Base-by-base conservation (phyloP, 495 filamentous ascomycete genomes). In the Aspergillus campestris region DNA sequence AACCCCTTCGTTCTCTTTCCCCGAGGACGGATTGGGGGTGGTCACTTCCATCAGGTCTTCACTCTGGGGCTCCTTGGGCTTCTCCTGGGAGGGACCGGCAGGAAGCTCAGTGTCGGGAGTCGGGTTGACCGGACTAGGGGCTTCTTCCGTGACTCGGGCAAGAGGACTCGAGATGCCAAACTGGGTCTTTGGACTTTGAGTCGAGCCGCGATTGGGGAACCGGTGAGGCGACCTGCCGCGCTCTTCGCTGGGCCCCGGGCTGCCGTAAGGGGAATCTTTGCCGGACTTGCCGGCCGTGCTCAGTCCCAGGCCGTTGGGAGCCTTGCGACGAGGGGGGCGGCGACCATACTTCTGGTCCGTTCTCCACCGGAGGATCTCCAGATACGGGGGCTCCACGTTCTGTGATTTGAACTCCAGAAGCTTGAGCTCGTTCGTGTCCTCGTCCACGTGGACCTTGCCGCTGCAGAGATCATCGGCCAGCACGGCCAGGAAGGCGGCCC, bases 261-360 rank as follows among this genome's bases (percentile, higher is more conserved):
- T 75, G 6, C 72, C 72, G 48, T 78, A 78, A 8, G 74, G 74
- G 13, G 74, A 78, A 13, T 71, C 69, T 40, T 64, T 62, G 48
- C 53, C 59, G 14, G 64, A 62, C 29, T 62, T 71, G 34, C 64
- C 60, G 8, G 57, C 50, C 3, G 64, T 65, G 48, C 60, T 74
- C 27, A 62, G 53, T 6, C 67, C 69, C 27, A 69, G 52, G 5
- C 67, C 70, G 14, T 60, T 69, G 18, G 72, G 65, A 29, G 51
- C 59, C 56, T 65, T 71, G 57, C 72, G 71, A 30, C 70, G 66
- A 47, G 66, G 70, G 14, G 58, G 56, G 42, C 65, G 66, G 35
- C 88, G 81, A 30, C 92, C 92, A 59, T 87, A 87, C 66, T 92
- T 95, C 61, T 95, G 92, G 59, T 97, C 94, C 64, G 82, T 81